phyloP scores from a whole-genome alignment of 169 alveolate genomes.

The Eimeria sp. region DNA sequence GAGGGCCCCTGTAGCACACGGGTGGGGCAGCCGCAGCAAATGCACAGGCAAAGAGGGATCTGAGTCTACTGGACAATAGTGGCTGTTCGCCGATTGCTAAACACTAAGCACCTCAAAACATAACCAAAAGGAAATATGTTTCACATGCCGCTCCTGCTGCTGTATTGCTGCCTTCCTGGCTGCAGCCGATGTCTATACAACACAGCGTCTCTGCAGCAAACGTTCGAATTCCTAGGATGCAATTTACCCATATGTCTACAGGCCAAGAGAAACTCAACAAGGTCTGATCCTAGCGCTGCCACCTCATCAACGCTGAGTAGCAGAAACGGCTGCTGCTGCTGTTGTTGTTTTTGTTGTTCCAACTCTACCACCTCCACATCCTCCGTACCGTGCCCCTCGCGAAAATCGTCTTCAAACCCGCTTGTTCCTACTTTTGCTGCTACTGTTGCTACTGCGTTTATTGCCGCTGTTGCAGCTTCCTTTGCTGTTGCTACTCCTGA shows the following conservation, averaged over 20 bases:
- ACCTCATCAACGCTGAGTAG: slow-evolving; percentile 3
- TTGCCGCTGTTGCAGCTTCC: background rate
- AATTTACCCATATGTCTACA: slow-evolving; percentile 29
- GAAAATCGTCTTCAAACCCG: background rate
- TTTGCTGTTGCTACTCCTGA: background rate
- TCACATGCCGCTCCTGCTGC: background rate
- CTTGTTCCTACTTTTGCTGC: background rate
- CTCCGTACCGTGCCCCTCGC: background rate
- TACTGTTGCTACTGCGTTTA: background rate
- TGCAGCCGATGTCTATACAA: background rate
- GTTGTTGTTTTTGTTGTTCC: background rate
- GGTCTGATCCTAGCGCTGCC: background rate
- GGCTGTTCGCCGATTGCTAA: background rate
- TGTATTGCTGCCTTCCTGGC: background rate
- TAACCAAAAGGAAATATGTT: background rate
- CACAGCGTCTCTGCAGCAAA: background rate
- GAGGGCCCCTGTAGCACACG: slow-evolving; percentile 6
- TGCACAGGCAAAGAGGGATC: background rate
- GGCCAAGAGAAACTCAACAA: background rate
- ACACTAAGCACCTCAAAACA: background rate
- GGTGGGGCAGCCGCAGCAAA: background rate
- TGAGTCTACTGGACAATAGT: background rate
- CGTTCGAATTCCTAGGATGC: background rate
- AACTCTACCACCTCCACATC: background rate
- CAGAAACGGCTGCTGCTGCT: background rate